Evolutionary conservation across 164 flowering plant species (phyloP).

Genomic region (Amborella trichopoda): DNA sequence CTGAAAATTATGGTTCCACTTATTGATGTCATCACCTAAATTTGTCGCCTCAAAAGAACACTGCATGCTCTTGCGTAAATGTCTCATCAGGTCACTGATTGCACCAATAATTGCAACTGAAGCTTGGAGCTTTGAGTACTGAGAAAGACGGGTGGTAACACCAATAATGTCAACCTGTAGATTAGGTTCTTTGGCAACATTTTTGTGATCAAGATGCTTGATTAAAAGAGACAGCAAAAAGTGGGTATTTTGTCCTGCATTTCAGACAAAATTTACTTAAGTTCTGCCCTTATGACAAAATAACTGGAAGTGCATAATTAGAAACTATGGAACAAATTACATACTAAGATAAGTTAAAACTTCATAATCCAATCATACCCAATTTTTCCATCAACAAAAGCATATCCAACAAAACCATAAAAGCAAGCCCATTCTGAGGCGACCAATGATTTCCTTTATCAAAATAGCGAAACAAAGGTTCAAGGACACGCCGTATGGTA

Average conservation of each 20-base stretch:
- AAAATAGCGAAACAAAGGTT: slow-evolving; percentile 62
- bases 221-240: slow-evolving; percentile 53
- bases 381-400: slow-evolving; percentile 58
- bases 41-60: slow-evolving; percentile 34
- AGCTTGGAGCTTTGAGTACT: slow-evolving; percentile 34
- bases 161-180: slow-evolving; percentile 43
- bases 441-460: slow-evolving; percentile 72
- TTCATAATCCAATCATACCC: slow-evolving; percentile 24
- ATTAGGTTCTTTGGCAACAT: slow-evolving; percentile 39
- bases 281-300: background rate
- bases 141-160: slow-evolving; percentile 39
- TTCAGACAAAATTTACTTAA: slow-evolving; percentile 2
- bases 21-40: slow-evolving; percentile 20
- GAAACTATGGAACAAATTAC: background rate
- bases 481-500: slow-evolving; percentile 74
- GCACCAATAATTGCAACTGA: slow-evolving; percentile 56
- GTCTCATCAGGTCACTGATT: slow-evolving; percentile 60
- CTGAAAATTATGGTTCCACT: slow-evolving; percentile 39
- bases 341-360: background rate
- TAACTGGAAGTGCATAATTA: background rate
- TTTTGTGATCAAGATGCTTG: slow-evolving; percentile 90
- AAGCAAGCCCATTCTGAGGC: slow-evolving; percentile 51
- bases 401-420: slow-evolving; percentile 45
- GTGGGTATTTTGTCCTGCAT: slow-evolving; percentile 59
- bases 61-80: slow-evolving; percentile 69